Evolutionary conservation across 805 yeast species (phyloP), one percentile per base, ranked within the genome.

Genomic region (Ogataea nonfermentans): DNA sequence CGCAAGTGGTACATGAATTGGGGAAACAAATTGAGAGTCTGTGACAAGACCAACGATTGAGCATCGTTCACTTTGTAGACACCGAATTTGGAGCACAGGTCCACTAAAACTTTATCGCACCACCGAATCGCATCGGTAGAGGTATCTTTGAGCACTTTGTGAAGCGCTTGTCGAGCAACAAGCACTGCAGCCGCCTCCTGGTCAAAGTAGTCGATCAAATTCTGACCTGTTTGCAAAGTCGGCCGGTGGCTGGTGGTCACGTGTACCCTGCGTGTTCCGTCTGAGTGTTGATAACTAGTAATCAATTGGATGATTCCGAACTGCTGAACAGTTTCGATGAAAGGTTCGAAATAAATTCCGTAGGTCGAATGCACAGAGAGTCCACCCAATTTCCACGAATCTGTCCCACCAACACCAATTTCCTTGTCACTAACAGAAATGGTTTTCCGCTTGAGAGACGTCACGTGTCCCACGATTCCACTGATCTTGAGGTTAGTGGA

Each of bases 131-230:
- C 71, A 35, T 62, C 67, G 3, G 63, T 49, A 12, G 63, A 56
- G 31, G 63, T 65, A 37, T 61, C 63, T 45, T 63, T 51, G 43
- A 62, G 56, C 30, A 73, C 60, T 46, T 68, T 71, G 46, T 57
- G 55, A 15, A 79, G 62, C 0, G 80, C 74, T 20, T 72, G 71
- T 47, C 86, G 66, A 1, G 84, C 78, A 47, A 78, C 60, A 29
- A 80, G 58, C 0, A 81, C 83, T 3, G 81, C 71, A 0, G 85
- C 83, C 9, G 82, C 81, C 53, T 81, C 86, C 57, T 81, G 86
- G 55, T 81, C 88, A 55, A 81, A 80, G 11, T 72, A 72, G 8
- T 57, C 56, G 27, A 73, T 68, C 30, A 79, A 51, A 33, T 63
- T 67, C n/a, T 61, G 54, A 4, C 46, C 40, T 19, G 66, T 65